Evolutionary conservation across 176 grass and related monocot genomes (phyloP), one percentile per base, ranked within the genome.

Genomic region (Carex myosuroides): DNA sequence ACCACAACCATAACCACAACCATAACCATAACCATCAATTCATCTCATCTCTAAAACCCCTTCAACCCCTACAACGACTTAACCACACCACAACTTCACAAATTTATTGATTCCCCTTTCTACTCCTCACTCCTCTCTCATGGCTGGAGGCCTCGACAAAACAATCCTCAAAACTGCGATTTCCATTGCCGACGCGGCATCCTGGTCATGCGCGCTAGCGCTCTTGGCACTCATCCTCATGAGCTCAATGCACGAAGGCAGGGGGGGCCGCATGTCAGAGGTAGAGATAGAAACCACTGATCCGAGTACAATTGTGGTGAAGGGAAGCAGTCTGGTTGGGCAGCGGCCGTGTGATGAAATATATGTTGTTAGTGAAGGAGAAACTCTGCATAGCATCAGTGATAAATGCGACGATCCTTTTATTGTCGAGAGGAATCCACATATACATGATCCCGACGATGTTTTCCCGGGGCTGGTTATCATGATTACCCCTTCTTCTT

Each of bases 391-490:
- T 83, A 92, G 86, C 85, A 97, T 97, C 86, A 97, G 92, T 85
- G 94, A 93, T 82, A 86, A 81, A 88, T 97, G 94, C 88, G 88
- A 90, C 80, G 94, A 97, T 85, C 90, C 94, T 26, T 88, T 90
- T 88, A 97, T 97, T 69, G 85, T 94, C 9, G 94, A 97, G 88
- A 84, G 75, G n/a, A 97, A 97, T 70, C 92, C 92, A 8, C 94
- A 97, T 62, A 86, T 94, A 81, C 92, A 97, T 63, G 94, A 94
- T 82, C 88, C 91, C 83, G 94, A 94, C 70, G 92, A 97, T 86
- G 94, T 97, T 81, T 97, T 97, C 83, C 94, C 94, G 7, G 94
- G 94, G 69, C 92, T 97, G n/a, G 87, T 94, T 75, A 89, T 94
- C 80, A 80, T 70, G 88, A 90, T 97, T 62, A 94, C 83, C 20